Evolutionary conservation across 2,329 filamentous ascomycete species (phyloP).

Genomic region (Metarhizium guizhouense): DNA sequence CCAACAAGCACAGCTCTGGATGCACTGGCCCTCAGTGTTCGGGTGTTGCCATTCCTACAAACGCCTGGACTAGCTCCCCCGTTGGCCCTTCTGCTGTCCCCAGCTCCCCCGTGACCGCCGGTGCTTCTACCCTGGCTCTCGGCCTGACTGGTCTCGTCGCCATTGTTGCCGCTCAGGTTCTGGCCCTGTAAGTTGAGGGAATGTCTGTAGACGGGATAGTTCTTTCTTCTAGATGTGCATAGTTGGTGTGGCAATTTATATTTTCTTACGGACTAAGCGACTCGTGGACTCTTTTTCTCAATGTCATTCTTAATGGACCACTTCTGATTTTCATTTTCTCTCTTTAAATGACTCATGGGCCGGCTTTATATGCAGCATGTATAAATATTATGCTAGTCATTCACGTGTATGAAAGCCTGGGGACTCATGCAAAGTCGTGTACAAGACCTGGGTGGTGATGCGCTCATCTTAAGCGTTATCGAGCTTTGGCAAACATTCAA

Average conservation of each 20-base stretch:
- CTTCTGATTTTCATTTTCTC: not conserved
- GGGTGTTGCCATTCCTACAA: constrained; percentile 13
- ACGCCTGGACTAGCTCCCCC: constrained; percentile 5
- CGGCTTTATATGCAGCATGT: not conserved
- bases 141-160: constrained; percentile 18
- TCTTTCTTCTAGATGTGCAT: not conserved
- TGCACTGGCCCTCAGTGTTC: constrained; percentile 7
- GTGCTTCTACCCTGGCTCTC: constrained; percentile 27
- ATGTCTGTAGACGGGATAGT: not conserved
- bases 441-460: too few species aligned
- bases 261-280: not conserved
- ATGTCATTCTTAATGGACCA: not conserved
- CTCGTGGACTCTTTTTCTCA: not conserved
- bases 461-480: too few species aligned
- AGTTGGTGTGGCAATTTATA: not conserved
- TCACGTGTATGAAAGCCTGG: too few species aligned
- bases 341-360: not conserved
- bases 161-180: constrained; percentile 17
- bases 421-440: too few species aligned
- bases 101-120: constrained; percentile 34
- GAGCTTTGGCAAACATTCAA: too few species aligned
- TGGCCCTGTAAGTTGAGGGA: constrained; percentile 16
- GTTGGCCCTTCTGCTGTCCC: constrained; percentile 11
- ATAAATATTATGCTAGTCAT: not conserved
- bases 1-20: not conserved